Evolutionary conservation across 257 asterid species (phyloP), one percentile per base, ranked within the genome.

Genomic region (Penstemon eatonii): DNA sequence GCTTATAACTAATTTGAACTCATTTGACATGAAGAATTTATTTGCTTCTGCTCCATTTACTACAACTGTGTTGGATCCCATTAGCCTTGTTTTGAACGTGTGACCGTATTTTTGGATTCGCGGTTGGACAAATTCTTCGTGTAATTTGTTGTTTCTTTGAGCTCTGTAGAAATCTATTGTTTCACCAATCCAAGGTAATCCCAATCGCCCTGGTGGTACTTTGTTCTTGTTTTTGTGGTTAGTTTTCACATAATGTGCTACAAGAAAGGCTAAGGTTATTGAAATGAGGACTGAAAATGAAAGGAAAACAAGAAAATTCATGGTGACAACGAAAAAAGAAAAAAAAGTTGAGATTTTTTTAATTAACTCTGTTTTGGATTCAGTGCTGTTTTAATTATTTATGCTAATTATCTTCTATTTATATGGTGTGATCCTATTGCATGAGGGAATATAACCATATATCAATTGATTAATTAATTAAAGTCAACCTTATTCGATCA

Each of bases 151-250:
- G 72, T 71, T 84, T 68, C 67, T 82, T 44, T 87, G 98, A 0
- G 98, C 88, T 79, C 69, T 83, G 87, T 59, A 86, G 83, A 92
- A 92, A 6, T 83, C 82, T 45, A 87, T 55, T 65, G 96, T 87
- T 75, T 92, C 98, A 5, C 98, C 98, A 9, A 89, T 82, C 91
- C 89, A 92, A 25, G 96, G 98, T 44, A 78, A 13, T 3, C 98
- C 96, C 86, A 89, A 73, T 55, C 73, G 74, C 44, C 98, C 98
- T 19, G 96, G 96, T 19, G 98, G 96, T 4, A 89, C 67, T 55
- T 40, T 80, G 25, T 72, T 83, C 76, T 77, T 79, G 72, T 13
- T 46, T 36, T 55, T 80, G 45, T 55, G 12, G 51, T 63, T 63
- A 13, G 39, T 45, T 15, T 50, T 81, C 55, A 8, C 74, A 54